Evolutionary conservation across 495 filamentous ascomycete genomes (phyloP).

Genomic region (Penicillium herquei): DNA sequence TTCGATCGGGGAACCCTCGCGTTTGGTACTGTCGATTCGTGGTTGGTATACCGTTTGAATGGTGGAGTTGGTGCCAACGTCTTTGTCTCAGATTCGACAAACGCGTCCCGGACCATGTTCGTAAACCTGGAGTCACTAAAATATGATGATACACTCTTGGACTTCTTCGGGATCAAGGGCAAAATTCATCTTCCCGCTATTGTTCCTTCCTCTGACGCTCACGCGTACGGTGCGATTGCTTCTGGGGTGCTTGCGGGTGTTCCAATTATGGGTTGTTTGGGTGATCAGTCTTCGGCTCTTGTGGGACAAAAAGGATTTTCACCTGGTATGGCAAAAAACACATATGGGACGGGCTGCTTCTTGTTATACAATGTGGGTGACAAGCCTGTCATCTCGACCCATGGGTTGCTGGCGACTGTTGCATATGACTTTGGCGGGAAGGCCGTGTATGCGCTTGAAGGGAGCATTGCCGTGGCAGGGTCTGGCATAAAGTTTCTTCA

Average conservation of each 20-base stretch:
- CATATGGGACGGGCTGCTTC: constrained; percentile 95
- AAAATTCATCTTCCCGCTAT: constrained; percentile 76
- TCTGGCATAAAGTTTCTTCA: constrained; percentile 85
- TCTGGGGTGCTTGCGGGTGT: constrained; percentile 64
- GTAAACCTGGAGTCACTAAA: constrained; percentile 83
- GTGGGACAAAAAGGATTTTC: constrained; percentile 91
- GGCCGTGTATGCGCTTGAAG: constrained; percentile 88
- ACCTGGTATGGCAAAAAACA: constrained; percentile 91
- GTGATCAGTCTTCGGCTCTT: constrained; percentile 90
- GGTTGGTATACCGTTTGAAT: constrained; percentile 89
- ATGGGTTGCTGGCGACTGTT: constrained; percentile 88
- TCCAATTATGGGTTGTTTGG: constrained; percentile 81
- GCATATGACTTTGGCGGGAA: constrained; percentile 70
- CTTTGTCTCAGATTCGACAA: constrained; percentile 87
- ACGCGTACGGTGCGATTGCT: constrained; percentile 68
- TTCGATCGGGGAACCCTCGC: constrained; percentile 76
- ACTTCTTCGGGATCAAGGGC: constrained; percentile 78
- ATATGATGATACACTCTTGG: constrained; percentile 78
- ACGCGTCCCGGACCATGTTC: constrained; percentile 95
- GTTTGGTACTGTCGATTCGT: constrained; percentile 91
- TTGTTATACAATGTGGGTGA: constrained; percentile 90
- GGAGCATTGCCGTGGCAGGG: constrained; percentile 90
- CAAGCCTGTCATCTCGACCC: constrained; percentile 83
- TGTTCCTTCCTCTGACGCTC: constrained; percentile 76
- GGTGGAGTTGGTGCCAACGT: constrained; percentile 67